Base-by-base conservation (phyloP, 805 yeast species). In the Wickerhamomyces ciferrii region DNA sequence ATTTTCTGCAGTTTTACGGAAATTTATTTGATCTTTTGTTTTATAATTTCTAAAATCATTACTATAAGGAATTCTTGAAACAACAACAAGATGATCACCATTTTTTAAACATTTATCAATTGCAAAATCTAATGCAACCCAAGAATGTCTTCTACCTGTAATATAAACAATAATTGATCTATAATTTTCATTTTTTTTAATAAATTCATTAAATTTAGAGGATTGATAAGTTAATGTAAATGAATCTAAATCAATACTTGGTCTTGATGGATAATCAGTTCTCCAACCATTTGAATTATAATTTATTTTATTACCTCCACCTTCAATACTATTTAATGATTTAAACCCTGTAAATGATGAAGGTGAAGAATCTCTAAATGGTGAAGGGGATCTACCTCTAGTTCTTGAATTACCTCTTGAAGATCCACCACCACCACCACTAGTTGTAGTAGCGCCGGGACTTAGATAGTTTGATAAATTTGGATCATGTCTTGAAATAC, bases 71-170 rank as follows among this genome's bases (percentile, higher is more conserved):
- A 80, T 68, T 4, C 86, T 71, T 1, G 90, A 73, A 6, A 79
- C 75, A 8, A 87, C 74, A 4, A 86, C 77, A 13, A 87, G 63
- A 14, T 80, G 74, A 61, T 87, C 96, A 9, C 89, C 87, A 53
- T 81, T 69, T 53, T 76, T 79, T 3, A 83, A 62, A 13, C 83
- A 65, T 38, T 71, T 66, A 41, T 70, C 70, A 45, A 85, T 63
- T 7, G 79, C 68, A 83, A 87, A 87, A 61, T 87, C 96, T 24
- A 87, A 62, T 1, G 89, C 81, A 11, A 84, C 88, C 96, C 96
- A 87, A 0, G 94, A 83, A 66, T 86, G 92, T 46, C 69, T 72
- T 48, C 92, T 68, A 3, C 89, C 95, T 53, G 82, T 72, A 27
- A 87, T 69, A 58, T 84, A 84, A 25, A 83, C 80, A 59, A 86